Conservation (phyloP, 2,329 filamentous ascomycete species). For the Paecilomyces niveus region DNA sequence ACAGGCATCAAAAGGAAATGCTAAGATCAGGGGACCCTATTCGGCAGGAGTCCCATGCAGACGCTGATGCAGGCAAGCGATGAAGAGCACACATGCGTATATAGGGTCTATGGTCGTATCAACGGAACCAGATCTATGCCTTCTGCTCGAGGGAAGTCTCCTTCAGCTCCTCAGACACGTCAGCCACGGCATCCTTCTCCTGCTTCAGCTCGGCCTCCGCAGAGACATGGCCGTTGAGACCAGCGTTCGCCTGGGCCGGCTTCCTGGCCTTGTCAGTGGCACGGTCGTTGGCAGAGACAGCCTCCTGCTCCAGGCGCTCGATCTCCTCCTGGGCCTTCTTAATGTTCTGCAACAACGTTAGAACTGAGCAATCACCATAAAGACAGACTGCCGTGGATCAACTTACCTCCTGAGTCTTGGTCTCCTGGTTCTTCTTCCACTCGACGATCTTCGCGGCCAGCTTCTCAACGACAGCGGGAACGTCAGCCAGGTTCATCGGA, state of each 20-base stretch:
- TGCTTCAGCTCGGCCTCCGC: constrained; percentile 49
- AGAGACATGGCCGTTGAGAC: constrained; percentile 46
- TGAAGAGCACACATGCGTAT: constrained; percentile 2
- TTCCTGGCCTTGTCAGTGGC: constrained; percentile 48
- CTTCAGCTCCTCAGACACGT: constrained; percentile 54
- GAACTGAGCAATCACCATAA: constrained; percentile 5
- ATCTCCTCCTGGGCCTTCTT: constrained; percentile 96
- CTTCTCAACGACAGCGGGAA: constrained; percentile 75
- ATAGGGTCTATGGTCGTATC: constrained; percentile 1
- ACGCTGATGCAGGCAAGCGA: constrained; percentile 1
- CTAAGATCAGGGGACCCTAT: background rate
- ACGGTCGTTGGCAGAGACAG: constrained; percentile 46
- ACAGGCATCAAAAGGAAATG: background rate
- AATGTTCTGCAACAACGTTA: constrained; percentile 64
- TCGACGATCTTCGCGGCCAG: constrained; percentile 82
- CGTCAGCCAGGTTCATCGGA: constrained; percentile 76
- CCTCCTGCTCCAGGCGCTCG: constrained; percentile 70
- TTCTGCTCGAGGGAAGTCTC: constrained; percentile 55
- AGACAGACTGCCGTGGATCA: background rate
- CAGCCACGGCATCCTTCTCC: constrained; percentile 53
- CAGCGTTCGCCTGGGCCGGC: constrained; percentile 43
- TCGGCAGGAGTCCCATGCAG: background rate
- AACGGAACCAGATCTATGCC: constrained; percentile 16
- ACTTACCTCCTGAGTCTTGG: constrained; percentile 83
- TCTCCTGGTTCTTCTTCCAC: constrained; percentile 86